Percentiles rank a stretch among this genome's conserved stretches.
These are phyloP conservation scores for Lanmaoa rubissima DNA, from an alignment of 768 basidiomycete genomes.

Conservation along the genomic window DNA sequence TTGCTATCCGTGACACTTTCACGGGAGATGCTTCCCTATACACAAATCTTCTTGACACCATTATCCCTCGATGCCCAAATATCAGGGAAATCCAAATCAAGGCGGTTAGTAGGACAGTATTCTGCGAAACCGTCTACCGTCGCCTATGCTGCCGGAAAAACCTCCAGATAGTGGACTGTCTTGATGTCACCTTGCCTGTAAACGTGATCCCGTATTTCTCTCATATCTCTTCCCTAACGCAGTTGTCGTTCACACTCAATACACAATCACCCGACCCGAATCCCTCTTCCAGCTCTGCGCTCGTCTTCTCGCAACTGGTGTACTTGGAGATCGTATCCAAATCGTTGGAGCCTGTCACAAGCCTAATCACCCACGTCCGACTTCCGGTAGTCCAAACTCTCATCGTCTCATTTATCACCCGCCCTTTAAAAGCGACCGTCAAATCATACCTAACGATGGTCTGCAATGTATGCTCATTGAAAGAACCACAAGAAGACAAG, in stretches of 20 bases:
- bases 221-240: background rate
- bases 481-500: no score
- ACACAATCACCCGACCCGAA: background rate
- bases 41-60: background rate
- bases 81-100: slow-evolving; percentile 2
- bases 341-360: background rate
- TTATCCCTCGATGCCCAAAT: slow-evolving; percentile 2
- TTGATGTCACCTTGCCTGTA: background rate
- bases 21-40: background rate
- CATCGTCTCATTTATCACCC: background rate
- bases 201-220: background rate
- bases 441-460: background rate
- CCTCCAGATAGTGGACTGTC: background rate
- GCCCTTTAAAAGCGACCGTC: background rate
- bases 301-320: background rate
- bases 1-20: background rate
- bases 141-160: background rate
- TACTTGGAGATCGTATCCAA: slow-evolving; percentile 1
- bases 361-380: background rate
- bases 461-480: background rate
- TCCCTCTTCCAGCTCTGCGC: background rate
- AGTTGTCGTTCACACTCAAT: background rate
- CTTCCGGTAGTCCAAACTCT: background rate
- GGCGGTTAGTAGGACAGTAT: background rate
- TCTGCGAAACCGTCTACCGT: background rate